Evolutionary conservation across 2,329 filamentous ascomycete species (phyloP), one percentile per base, ranked within the genome.

Genomic region (Microdochium paspali): DNA sequence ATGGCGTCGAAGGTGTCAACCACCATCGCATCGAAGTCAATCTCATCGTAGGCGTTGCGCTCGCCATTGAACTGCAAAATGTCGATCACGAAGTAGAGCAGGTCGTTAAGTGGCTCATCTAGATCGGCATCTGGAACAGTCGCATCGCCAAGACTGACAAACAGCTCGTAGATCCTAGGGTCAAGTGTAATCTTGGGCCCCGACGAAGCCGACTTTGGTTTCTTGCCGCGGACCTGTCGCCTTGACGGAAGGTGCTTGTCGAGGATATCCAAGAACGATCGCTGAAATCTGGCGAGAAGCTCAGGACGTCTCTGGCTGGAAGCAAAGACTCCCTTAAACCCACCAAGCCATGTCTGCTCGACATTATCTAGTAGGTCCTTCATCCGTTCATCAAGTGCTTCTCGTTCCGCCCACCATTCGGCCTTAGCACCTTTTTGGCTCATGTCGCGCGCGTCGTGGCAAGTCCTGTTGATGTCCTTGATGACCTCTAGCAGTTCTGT

Each of bases 61-160:
- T 98, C 94, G 15, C 93, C 93, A 56, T 95, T 88, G 65, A 98
- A 97, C 62, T 97, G 93, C 2, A 98, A 73, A 46, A 97, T 90
- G 58, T 98, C 93, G 5, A 98, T 84, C 1, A 97, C 87, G 61
- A 97, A 97, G 67, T 96, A 97, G 3, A 98, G 77, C 24, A 98
- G 71, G 61, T 98, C 93, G 55, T 85, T 89, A n/a, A 98, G 70
- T 0, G 85, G 81, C 58, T 97, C 91, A 53, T 97, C 91, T 21
- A 94, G 76, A 52, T 95, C 89, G 49, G 71, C 68, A 7, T 82
- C 79, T 2, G 82, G 77, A 7, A 77, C 75, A 0, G 78, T 78
- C 2, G 87, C 78, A 57, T 88, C 81, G 3, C 89, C 89, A 1
- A 98, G 76, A 0, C 88, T 88, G 50, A 95, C 77, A 56, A 98